Conservation (phyloP, 495 filamentous ascomycete species). For the Gamarada debralockiae region DNA sequence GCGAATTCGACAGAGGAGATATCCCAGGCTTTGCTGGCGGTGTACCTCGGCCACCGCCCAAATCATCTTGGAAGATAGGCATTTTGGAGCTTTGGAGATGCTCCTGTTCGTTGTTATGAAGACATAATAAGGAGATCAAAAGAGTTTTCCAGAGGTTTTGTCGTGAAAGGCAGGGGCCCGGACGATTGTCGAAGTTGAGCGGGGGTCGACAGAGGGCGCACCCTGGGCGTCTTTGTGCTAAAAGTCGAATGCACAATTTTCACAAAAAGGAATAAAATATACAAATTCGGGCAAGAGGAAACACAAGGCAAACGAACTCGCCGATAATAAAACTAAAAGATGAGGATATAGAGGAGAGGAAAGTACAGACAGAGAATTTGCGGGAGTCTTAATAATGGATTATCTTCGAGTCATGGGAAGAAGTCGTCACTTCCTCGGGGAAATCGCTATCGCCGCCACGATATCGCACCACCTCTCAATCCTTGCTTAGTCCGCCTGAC, state of each 20-base stretch:
- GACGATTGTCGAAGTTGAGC: no score
- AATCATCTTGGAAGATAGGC: slow-evolving; percentile 56
- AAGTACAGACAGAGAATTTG: no score
- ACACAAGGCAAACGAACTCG: no score
- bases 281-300: neutral
- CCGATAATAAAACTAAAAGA: no score
- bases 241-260: no score
- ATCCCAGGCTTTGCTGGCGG: slow-evolving; percentile 16
- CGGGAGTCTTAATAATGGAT: no score
- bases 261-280: no score
- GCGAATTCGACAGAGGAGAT: slow-evolving; percentile 12
- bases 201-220: slow-evolving; percentile 7
- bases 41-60: slow-evolving; percentile 23
- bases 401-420: no score
- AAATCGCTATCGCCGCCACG: neutral
- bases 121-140: slow-evolving; percentile 17
- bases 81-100: slow-evolving; percentile 34
- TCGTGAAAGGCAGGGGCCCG: slow-evolving; percentile 6
- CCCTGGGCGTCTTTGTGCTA: slow-evolving; percentile 2
- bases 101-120: slow-evolving; percentile 11
- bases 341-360: no score
- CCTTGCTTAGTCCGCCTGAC: neutral
- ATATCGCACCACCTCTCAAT: neutral
- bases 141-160: slow-evolving; percentile 1
- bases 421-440: neutral